Evolutionary conservation across 345 rosid genomes (phyloP).

Genomic region (Geranium brycei): DNA sequence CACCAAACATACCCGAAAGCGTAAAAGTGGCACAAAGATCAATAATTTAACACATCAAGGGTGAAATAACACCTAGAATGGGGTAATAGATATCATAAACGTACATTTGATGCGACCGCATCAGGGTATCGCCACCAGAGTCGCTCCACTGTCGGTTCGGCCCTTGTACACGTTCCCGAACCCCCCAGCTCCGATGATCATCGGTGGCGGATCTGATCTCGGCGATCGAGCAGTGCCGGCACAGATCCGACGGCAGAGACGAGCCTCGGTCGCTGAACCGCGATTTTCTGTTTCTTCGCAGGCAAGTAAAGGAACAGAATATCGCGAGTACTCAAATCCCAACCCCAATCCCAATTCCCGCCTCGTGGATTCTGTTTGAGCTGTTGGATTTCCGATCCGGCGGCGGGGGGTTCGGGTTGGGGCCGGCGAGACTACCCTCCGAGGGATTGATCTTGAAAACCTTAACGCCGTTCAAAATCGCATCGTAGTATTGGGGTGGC

Average conservation of each 20-base stretch:
- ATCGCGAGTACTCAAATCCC: not conserved
- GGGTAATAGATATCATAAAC: too few relatives aligned
- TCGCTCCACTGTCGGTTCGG: slow-evolving; percentile 27
- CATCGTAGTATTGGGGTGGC: slow-evolving; percentile 15
- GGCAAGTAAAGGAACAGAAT: not conserved
- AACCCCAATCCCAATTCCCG: not conserved
- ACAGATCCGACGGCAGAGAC: slow-evolving; percentile 15
- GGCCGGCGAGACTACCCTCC: slow-evolving; percentile 19
- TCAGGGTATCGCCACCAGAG: slow-evolving; percentile 38
- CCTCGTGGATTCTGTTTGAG: too few relatives aligned
- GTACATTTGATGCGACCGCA: too few relatives aligned
- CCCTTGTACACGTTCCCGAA: slow-evolving; percentile 46
- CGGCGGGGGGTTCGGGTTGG: slow-evolving; percentile 13
- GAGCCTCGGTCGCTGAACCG: slow-evolving; percentile 3
- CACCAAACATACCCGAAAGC: too few relatives aligned
- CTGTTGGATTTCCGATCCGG: too few relatives aligned
- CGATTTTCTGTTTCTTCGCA: not conserved
- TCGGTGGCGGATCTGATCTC: slow-evolving; percentile 36
- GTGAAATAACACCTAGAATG: too few relatives aligned
- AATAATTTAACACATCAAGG: too few relatives aligned
- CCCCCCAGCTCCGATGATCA: slow-evolving; percentile 33
- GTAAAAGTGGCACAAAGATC: too few relatives aligned
- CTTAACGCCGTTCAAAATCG: slow-evolving; percentile 29
- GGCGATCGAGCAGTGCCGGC: slow-evolving; percentile 27
- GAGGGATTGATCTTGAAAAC: slow-evolving; percentile 23